phyloP scores from a whole-genome alignment of 73 alveolate species.

The Blepharisma stoltei region DNA sequence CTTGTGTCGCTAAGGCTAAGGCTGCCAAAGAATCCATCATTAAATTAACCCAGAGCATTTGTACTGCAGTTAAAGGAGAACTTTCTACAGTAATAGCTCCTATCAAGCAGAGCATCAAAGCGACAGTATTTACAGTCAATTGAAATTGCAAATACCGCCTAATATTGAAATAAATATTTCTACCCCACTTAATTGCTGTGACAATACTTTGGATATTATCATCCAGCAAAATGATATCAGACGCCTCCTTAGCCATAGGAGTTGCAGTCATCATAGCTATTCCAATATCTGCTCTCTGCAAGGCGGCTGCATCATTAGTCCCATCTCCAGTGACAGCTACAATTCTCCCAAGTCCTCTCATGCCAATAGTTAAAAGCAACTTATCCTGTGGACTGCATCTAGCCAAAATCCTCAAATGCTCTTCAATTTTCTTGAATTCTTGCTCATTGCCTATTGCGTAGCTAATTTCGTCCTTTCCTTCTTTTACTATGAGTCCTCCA shows the following conservation, averaged over 20 bases:
- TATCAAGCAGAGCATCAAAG: slow-evolving; percentile 80
- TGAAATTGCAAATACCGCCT: slow-evolving; percentile 90
- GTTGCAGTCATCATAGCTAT: slow-evolving; percentile 97
- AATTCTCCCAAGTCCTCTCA: slow-evolving; percentile 72
- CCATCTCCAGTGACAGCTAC: slow-evolving; percentile 96
- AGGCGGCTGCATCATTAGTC: slow-evolving; percentile 93
- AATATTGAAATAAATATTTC: slow-evolving; percentile 87
- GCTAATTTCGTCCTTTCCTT: neutral
- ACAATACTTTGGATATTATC: slow-evolving; percentile 92
- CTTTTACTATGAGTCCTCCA: slow-evolving; percentile 38
- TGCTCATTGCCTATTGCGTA: slow-evolving; percentile 54
- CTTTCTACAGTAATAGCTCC: slow-evolving; percentile 86
- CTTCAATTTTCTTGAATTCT: slow-evolving; percentile 56
- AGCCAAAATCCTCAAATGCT: slow-evolving; percentile 79
- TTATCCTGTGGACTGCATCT: slow-evolving; percentile 89
- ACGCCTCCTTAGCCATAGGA: slow-evolving; percentile 97
- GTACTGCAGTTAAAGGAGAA: slow-evolving; percentile 85
- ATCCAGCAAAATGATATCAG: slow-evolving; percentile 95
- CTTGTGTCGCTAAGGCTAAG: slow-evolving; percentile 93
- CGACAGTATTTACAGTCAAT: slow-evolving; percentile 87
- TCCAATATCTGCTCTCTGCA: slow-evolving; percentile 90
- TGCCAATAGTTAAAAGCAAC: slow-evolving; percentile 80
- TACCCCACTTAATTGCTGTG: slow-evolving; percentile 94
- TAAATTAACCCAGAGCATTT: slow-evolving; percentile 86
- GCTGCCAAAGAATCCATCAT: slow-evolving; percentile 96